A percentile compares a stretch with the other conserved stretches of the same genome.
Conservation (phyloP, 192 early-diverging fungal genomes). For the Kickxella alabastrina region DNA sequence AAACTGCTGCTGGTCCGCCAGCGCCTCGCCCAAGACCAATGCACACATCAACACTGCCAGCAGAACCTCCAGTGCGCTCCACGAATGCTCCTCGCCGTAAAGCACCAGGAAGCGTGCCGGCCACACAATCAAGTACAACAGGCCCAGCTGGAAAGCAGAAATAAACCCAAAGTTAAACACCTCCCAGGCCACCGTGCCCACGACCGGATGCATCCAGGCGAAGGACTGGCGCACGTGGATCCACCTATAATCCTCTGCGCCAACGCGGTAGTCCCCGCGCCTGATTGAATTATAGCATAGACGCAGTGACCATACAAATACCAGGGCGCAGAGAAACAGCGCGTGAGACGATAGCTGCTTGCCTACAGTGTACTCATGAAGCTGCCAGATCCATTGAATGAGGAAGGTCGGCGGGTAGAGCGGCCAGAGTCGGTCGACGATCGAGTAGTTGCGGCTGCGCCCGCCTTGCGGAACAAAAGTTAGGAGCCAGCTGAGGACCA, state of each 20-base stretch:
- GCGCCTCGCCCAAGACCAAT: constrained; percentile 57
- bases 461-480: constrained; percentile 18
- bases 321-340: constrained; percentile 43
- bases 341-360: constrained; percentile 18
- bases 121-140: constrained; percentile 51
- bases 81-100: constrained; percentile 1
- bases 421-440: constrained; percentile 79
- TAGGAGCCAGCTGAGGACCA: constrained; percentile 10
- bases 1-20: constrained; percentile 84
- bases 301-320: constrained; percentile 66
- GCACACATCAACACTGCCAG: constrained; percentile 45
- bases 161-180: constrained; percentile 72
- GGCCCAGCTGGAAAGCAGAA: constrained; percentile 63
- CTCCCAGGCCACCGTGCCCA: constrained; percentile 54
- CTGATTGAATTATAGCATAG: constrained; percentile 76
- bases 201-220: not conserved
- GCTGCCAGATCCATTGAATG: constrained; percentile 49
- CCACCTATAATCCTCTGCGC: constrained; percentile 79
- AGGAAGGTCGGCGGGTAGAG: constrained; percentile 65
- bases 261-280: constrained; percentile 68
- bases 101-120: constrained; percentile 12
- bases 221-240: constrained; percentile 34
- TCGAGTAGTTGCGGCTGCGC: constrained; percentile 39
- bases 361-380: too few relatives aligned
- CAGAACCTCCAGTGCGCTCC: constrained; percentile 50